These are phyloP conservation scores for Terana coerulea DNA, from an alignment of 768 basidiomycete genomes.

Conservation along the genomic window DNA sequence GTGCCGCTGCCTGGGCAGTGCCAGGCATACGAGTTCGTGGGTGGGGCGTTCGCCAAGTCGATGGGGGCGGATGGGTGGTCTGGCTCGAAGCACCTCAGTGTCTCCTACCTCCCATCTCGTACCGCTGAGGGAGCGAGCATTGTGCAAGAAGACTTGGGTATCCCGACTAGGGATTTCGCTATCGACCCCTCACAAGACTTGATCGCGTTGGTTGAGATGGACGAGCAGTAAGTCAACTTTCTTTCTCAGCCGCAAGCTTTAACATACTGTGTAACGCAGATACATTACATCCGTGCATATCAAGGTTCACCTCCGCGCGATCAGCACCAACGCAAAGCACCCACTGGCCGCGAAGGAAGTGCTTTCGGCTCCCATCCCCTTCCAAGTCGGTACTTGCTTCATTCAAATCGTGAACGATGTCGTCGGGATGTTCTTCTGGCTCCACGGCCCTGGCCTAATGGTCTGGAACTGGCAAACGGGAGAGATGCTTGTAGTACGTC, in stretches of 20 bases:
- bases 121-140: constrained; percentile 13
- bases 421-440: constrained; percentile 43
- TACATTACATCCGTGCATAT: constrained; percentile 13
- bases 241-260: not conserved
- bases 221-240: constrained; percentile 14
- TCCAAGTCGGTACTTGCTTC: constrained; percentile 28
- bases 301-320: constrained; percentile 41
- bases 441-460: constrained; percentile 32
- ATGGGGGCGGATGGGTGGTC: constrained; percentile 1
- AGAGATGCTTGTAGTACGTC: constrained; percentile 37
- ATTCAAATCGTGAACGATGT: constrained; percentile 55
- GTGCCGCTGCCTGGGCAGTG: constrained; percentile 35
- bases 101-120: constrained; percentile 25
- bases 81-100: constrained; percentile 22
- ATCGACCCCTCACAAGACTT: constrained; percentile 67
- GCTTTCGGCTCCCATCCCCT: constrained; percentile 23
- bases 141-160: constrained; percentile 33
- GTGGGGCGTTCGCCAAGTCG: constrained; percentile 51
- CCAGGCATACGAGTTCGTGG: constrained; percentile 59
- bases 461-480: constrained; percentile 55
- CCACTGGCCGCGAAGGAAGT: constrained; percentile 33
- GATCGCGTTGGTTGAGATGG: constrained; percentile 38
- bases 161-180: constrained; percentile 51
- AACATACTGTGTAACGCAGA: not conserved
- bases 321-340: constrained; percentile 36